Evolutionary conservation across 176 grass and related monocot genomes (phyloP).

Genomic region (Cenchrus americanus): DNA sequence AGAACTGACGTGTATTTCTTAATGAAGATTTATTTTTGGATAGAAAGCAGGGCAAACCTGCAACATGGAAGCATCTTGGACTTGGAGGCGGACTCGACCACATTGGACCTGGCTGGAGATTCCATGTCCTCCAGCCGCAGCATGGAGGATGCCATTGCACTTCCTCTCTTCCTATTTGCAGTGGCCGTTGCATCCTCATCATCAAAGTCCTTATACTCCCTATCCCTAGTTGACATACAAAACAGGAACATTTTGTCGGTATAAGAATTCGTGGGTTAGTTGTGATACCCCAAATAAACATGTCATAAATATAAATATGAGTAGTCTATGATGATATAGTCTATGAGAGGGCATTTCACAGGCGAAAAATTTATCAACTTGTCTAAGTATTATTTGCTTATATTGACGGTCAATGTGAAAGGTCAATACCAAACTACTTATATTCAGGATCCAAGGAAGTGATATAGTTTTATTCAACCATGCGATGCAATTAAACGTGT

Average conservation of each 20-base stretch:
- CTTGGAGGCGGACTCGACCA: neutral
- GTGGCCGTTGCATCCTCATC: neutral
- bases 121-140: neutral
- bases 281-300: neutral
- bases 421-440: too few relatives aligned
- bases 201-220: neutral
- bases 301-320: neutral
- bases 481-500: neutral
- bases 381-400: too few relatives aligned
- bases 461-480: neutral
- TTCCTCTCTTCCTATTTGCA: neutral
- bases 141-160: neutral
- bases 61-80: conserved; percentile 8
- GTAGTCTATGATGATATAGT: too few relatives aligned
- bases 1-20: neutral
- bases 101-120: neutral
- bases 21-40: neutral
- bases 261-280: neutral
- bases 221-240: neutral
- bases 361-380: too few relatives aligned
- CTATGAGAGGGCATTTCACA: too few relatives aligned
- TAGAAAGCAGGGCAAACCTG: neutral
- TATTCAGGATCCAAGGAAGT: neutral
- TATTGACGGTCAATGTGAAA: too few relatives aligned
- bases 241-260: neutral